Evolutionary conservation across 192 early-diverging fungal genomes (phyloP), one percentile per base, ranked within the genome.

Genomic region (Coemansia sp.): DNA sequence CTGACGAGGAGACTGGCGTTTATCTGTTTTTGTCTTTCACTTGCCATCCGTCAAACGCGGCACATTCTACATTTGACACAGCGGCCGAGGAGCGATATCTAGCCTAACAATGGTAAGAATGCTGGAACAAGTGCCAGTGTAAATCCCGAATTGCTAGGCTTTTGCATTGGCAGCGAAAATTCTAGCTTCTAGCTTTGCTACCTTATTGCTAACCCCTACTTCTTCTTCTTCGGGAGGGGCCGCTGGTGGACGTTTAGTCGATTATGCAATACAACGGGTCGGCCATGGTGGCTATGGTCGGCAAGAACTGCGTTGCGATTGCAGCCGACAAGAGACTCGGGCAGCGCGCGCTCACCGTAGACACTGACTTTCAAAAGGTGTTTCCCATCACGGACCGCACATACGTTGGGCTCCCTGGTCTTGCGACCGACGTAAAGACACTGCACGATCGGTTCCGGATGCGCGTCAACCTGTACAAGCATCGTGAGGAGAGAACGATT

Each of bases 281-380:
- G 67, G 88, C 93, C 61, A 82, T 99, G 58, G 91, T 98, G 65
- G 96, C 94, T 58, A 97, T 99, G 95, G 87, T 87, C 41, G 97
- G 97, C 77, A 98, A 99, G 84, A 88, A 93, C 83, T 99, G 97
- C 75, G 95, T 99, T 11, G 97, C 95, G 34, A 97, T 99, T 70
- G 97, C 93, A 0, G 85, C 94, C 18, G 97, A 99, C 81, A 91
- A 92, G 57, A 88, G 96, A 57, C 88, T 99, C 50, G 97, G 97
- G 52, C 85, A 91, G 50, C 93, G 96, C 67, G 89, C 89, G 64
- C 85, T 96, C 87, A 97, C 95, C 13, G 87, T 98, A n/a, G 87
- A 90, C 52, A 97, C 89, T 41, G 88, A 97, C 55, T 99, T 99
- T 77, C 85, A 93, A 82, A 99, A 98, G 85, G 87, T 97, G 56